Base-by-base conservation (phyloP, 192 early-diverging fungal genomes). In the Linnemannia hyalina region DNA sequence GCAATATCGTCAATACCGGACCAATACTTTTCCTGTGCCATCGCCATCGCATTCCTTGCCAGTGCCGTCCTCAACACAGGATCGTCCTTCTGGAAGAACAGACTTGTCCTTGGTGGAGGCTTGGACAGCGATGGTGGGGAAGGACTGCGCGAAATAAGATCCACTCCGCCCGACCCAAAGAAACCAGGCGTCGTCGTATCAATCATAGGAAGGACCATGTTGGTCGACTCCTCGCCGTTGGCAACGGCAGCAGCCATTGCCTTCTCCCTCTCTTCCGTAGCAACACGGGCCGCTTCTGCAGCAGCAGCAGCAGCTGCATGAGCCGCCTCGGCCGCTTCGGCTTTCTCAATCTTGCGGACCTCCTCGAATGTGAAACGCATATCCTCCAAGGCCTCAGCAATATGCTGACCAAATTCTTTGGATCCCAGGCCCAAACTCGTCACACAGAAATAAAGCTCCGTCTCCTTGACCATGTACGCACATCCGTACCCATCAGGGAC, bases 401-500 rank as follows among this genome's bases (percentile, higher is more conserved):
- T 82, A 82, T 92, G 90, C 76, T 90, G 87, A 36, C 90, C 75
- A 80, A 95, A 79, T n/a, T 88, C 90, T 47, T 91, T 88, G 74
- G 77, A 77, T 26, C 87, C 86, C 71, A 87, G 77, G 29, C 88
- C 86, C 22, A 81, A 65, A 74, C 82, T 84, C 3, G 83, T 98
- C 95, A 88, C 88, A 90, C 83, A 97, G 95, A 71, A 96, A 92
- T 47, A 95, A 93, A 90, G 95, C 70, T 70, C 88, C 63, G 54
- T 83, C 73, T 71, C 89, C 89, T 29, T 95, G 85, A 83, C 87
- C 78, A 95, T 96, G 87, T 98, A 98, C 82, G 97, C 97, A 83
- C 97, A 95, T 36, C 96, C 96, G 80, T 97, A 98, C 5, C 96
- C 95, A 78, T 97, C 94, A 1, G 93, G 91, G 91, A 77, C 93